Evolutionary conservation across 441 rosid species (phyloP).

Genomic region (Omphalea diandra): DNA sequence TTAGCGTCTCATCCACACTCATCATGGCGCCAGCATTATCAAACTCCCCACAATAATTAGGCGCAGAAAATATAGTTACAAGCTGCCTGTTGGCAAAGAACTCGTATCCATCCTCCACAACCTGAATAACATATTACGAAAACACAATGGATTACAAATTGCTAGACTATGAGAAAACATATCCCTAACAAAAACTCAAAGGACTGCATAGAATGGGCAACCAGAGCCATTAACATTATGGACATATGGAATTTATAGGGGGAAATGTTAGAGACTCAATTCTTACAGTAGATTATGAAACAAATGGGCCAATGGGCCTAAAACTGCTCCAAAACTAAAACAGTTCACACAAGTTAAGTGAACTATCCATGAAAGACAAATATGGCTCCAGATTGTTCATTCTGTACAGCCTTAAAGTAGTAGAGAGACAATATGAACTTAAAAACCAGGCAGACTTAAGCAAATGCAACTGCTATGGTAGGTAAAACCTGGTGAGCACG

Average conservation of each 20-base stretch:
- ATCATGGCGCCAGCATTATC: slow-evolving; percentile 86
- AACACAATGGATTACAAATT: not conserved
- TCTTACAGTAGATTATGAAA: not conserved
- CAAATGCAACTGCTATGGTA: slow-evolving; percentile 19
- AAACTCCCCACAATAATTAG: slow-evolving; percentile 75
- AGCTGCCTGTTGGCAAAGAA: slow-evolving; percentile 70
- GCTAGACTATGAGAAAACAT: slow-evolving; percentile 1
- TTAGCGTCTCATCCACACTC: slow-evolving; percentile 70
- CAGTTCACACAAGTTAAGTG: not conserved
- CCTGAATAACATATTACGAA: slow-evolving; percentile 36
- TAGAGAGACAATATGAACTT: slow-evolving; percentile 20
- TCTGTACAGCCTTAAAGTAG: slow-evolving; percentile 14
- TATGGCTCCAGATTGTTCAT: slow-evolving; percentile 16
- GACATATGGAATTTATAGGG: not conserved
- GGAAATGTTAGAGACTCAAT: slow-evolving; percentile 1
- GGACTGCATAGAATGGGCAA: slow-evolving; percentile 17
- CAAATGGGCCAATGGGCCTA: not conserved
- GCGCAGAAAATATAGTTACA: slow-evolving; percentile 73
- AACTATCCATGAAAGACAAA: slow-evolving; percentile 7
- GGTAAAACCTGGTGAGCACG: slow-evolving; percentile 73
- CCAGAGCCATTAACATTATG: slow-evolving; percentile 1
- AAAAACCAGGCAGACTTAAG: not conserved
- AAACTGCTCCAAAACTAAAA: not conserved
- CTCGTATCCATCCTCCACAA: slow-evolving; percentile 84
- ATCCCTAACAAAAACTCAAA: slow-evolving; percentile 17